Evolutionary conservation across 352 stramenopile genomes (phyloP).

Genomic region (Pythium angustatum): DNA sequence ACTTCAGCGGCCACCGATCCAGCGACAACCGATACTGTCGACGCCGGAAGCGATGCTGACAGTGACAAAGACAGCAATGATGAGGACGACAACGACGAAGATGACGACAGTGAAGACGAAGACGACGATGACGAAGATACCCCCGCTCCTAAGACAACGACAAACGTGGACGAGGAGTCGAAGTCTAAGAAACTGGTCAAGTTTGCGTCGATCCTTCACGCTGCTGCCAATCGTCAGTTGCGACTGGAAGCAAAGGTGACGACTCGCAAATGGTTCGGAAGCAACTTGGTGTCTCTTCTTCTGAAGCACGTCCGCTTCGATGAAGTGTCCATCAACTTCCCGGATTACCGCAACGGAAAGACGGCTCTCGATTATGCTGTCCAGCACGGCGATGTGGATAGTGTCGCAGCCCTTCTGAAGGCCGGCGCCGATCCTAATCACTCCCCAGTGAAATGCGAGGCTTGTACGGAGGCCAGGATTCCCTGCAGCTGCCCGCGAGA

Average conservation of each 20-base stretch:
- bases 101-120: constrained; percentile 17
- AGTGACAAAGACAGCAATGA: constrained; percentile 1
- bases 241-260: constrained; percentile 32
- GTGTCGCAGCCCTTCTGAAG: constrained; percentile 38
- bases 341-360: constrained; percentile 47
- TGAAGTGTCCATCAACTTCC: constrained; percentile 45
- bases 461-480: constrained; percentile 30
- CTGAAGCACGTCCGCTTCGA: constrained; percentile 43
- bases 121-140: constrained; percentile 10
- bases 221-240: constrained; percentile 48
- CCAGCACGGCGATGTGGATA: constrained; percentile 41
- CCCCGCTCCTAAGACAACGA: constrained; percentile 15
- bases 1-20: neutral
- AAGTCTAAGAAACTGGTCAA: constrained; percentile 36
- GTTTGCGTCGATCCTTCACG: constrained; percentile 53
- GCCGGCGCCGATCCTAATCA: constrained; percentile 50
- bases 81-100: constrained; percentile 20
- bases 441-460: constrained; percentile 47
- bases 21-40: neutral
- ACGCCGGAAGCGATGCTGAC: neutral
- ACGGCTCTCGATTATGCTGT: constrained; percentile 66
- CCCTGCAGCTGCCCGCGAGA: constrained; percentile 45
- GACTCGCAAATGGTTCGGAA: constrained; percentile 49
- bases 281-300: constrained; percentile 53
- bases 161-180: constrained; percentile 15